Percentiles rank a stretch among this genome's conserved stretches.
These are phyloP conservation scores for Plectosphaerella plurivora DNA, from an alignment of 2,329 filamentous ascomycete genomes.

Conservation along the genomic window DNA sequence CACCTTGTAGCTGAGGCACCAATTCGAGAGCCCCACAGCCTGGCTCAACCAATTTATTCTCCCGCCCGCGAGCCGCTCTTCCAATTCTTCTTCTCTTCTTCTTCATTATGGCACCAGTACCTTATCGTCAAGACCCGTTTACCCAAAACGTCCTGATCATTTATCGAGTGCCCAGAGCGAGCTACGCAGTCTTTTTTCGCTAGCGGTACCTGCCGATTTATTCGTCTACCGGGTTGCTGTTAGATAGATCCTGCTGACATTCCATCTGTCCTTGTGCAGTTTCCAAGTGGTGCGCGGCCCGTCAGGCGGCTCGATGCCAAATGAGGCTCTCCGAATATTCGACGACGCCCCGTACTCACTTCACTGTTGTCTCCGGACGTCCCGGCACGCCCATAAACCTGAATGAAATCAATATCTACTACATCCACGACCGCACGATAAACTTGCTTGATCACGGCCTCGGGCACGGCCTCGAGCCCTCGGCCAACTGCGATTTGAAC, in stretches of 20 bases:
- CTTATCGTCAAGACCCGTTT: conserved; percentile 90
- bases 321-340: too few relatives aligned
- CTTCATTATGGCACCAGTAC: conserved; percentile 67
- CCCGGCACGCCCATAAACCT: too few relatives aligned
- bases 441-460: too few relatives aligned
- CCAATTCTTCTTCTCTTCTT: conserved; percentile 26
- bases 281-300: not conserved
- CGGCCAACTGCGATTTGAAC: too few relatives aligned
- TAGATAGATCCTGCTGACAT: conserved; percentile 97
- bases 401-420: too few relatives aligned
- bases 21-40: not conserved
- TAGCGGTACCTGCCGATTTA: conserved; percentile 80
- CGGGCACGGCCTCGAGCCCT: too few relatives aligned
- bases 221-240: conserved; percentile 72
- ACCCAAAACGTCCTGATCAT: conserved; percentile 84
- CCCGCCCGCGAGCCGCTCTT: conserved; percentile 1
- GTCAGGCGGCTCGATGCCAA: not conserved
- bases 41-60: conserved; percentile 9
- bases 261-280: conserved; percentile 2
- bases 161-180: conserved; percentile 81
- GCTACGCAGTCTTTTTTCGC: conserved; percentile 87
- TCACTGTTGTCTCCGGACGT: too few relatives aligned
- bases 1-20: not conserved
- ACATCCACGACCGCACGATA: too few relatives aligned
- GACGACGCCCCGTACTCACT: too few relatives aligned